Evolutionary conservation across 805 yeast species (phyloP), one percentile per base, ranked within the genome.

Genomic region (Yarrowia sp.): DNA sequence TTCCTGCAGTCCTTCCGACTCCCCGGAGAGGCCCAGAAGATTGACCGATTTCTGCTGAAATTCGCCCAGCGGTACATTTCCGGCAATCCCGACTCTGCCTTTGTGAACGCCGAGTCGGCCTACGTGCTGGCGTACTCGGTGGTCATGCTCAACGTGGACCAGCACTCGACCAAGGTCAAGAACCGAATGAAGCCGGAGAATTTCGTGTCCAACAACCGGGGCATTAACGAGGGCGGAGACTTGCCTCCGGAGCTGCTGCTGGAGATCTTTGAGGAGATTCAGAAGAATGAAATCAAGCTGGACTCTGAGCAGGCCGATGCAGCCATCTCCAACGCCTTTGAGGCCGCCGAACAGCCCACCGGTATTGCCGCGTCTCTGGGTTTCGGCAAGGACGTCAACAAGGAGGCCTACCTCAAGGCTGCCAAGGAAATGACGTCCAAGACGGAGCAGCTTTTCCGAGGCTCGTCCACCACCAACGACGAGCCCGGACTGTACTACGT

Each of bases 11-110:
- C 87, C 59, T 96, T 95, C 80, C 84, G 99, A 77, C 83, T 95
- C 70, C 99, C 99, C 2, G 99, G 99, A 64, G 99, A 95, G 79
- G 93, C 97, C 5, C 99, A 95, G 80, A 94, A 95, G 75, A 94
- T 95, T 76, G 99, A 95, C 82, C 85, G 99, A 73, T 92, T 88
- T 76, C 91, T 96, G 97, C 85, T 95, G 77, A 94, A 95, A 75
- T 96, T 96, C 81, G 99, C 99, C 5, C 97, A 92, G 78, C 84
- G 97, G 72, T 95, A 88, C 76, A 88, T 88, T 26, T 87, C 90
- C 72, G 97, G 94, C 71, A 95, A 95, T 76, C 97, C 97, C 10
- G 82, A 82, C n/a, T 65, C 73, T 5, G 83, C 88, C 0, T 94
- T 94, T 78, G 87, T 97, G 0, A 91, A 91, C 74, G 97, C 98